These are phyloP conservation scores for Wickerhamomyces pijperi DNA, from an alignment of 805 yeast species.

Conservation along the genomic window DNA sequence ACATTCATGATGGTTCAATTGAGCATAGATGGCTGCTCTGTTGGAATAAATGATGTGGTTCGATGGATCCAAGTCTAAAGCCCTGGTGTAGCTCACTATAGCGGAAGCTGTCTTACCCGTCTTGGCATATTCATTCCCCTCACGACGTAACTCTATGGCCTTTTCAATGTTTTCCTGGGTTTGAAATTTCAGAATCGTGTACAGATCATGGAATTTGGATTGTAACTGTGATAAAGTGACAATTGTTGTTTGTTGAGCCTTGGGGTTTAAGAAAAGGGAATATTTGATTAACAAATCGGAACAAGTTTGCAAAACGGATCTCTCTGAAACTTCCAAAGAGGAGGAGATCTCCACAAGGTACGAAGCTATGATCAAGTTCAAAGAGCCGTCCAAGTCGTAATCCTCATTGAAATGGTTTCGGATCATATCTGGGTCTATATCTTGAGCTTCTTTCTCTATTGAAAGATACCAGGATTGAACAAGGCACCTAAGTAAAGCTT, in stretches of 20 bases:
- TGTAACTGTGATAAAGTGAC: neutral
- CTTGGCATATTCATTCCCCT: conserved; percentile 11
- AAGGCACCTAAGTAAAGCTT: neutral
- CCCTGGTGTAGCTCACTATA: conserved; percentile 25
- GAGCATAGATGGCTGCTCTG: conserved; percentile 29
- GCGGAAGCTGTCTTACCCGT: conserved; percentile 18
- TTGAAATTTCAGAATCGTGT: neutral
- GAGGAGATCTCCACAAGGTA: neutral
- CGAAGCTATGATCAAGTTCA: conserved; percentile 10
- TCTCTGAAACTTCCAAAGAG: neutral
- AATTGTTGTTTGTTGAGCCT: neutral
- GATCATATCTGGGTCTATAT: neutral
- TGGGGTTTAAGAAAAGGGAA: conserved; percentile 4
- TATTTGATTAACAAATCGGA: conserved; percentile 7
- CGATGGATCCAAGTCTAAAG: conserved; percentile 21
- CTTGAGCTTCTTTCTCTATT: conserved; percentile 1
- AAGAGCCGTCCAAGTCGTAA: conserved; percentile 9
- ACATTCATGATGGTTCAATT: conserved; percentile 22
- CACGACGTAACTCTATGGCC: conserved; percentile 7
- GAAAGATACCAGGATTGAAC: conserved; percentile 2
- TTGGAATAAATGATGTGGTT: conserved; percentile 25
- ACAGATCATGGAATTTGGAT: neutral
- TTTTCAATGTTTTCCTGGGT: conserved; percentile 1
- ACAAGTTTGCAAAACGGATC: conserved; percentile 2
- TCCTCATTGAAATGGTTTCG: conserved; percentile 8